A percentile compares a stretch with the other conserved stretches of the same genome.
These are phyloP conservation scores for Didymella glomerata DNA, from an alignment of 2,329 filamentous ascomycete species.

Conservation along the genomic window DNA sequence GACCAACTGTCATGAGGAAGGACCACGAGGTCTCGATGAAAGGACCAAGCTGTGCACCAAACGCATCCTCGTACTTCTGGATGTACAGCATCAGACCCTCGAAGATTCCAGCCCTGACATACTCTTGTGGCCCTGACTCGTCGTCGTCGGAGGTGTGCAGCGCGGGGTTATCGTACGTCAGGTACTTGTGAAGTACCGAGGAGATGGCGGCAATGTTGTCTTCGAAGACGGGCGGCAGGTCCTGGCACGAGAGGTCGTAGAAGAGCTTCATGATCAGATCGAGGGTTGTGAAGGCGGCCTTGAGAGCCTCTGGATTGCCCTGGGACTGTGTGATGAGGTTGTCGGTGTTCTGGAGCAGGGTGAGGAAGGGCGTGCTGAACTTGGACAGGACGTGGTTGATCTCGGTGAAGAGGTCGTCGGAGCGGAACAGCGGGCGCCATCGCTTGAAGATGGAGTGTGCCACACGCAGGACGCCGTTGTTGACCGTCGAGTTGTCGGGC, in stretches of 20 bases:
- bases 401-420: conserved; percentile 90
- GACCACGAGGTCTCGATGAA: conserved; percentile 94
- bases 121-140: conserved; percentile 84
- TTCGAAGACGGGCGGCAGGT: conserved; percentile 93
- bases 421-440: conserved; percentile 93
- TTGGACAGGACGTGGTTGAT: conserved; percentile 93
- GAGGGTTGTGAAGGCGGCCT: conserved; percentile 82
- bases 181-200: conserved; percentile 86
- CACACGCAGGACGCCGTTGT: conserved; percentile 94
- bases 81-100: conserved; percentile 89
- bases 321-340: conserved; percentile 75
- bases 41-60: conserved; percentile 77
- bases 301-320: conserved; percentile 76
- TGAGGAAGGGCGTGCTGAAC: conserved; percentile 84
- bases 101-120: conserved; percentile 91
- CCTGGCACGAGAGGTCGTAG: conserved; percentile 96
- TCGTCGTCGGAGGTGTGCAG: conserved; percentile 87
- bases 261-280: conserved; percentile 91
- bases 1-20: conserved; percentile 83
- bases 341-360: conserved; percentile 78
- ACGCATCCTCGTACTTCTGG: conserved; percentile 94
- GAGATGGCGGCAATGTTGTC: conserved; percentile 82
- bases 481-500: conserved; percentile 79
- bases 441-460: conserved; percentile 97
- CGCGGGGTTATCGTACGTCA: conserved; percentile 85